Evolutionary conservation across 176 grass and related monocot genomes (phyloP), one percentile per base, ranked within the genome.

Genomic region (Oropetium thomaeum): DNA sequence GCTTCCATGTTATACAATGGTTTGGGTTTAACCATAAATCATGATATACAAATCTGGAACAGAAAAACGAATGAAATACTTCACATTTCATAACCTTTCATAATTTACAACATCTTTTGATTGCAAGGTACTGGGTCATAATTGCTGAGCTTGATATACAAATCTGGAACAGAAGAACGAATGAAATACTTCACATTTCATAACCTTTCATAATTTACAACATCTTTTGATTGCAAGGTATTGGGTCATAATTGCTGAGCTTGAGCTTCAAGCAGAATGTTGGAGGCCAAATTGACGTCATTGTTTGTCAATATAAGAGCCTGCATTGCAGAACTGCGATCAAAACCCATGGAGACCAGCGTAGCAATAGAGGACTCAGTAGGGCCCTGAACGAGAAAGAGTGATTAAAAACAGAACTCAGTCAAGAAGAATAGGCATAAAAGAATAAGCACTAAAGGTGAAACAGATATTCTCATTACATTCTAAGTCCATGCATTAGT

Each of bases 281-380:
- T 99, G 1, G 96, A 89, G 19, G 91, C 89, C 59, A 89, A 64
- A 77, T 92, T 90, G 64, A 95, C 69, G 38, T 95, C 91, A 29
- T 95, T 80, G 81, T 84, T 79, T 28, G 96, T 88, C 34, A 89
- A 69, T 40, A 74, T 44, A 48, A 99, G 86, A 26, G 91, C 91
- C 70, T 86, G 91, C 41, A 88, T 84, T 40, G 87, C 89, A 42
- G 96, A 92, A 59, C 67, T 71, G 27, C 76, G 87, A 33, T 99
- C 91, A 15, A 99, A 99, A 52, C 91, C 96, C 91, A 99, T 99
- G 10, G 96, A 90, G 25, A 95, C 81, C 1, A 99, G 87, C 8
- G 77, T 73, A 10, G 79, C 43, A 29, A 95, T 61, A 7, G 86
- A 95, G 45, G 81, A 62, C 12, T 99, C 91, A 17, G 55, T 42